Evolutionary conservation across 257 asterid genomes (phyloP), one percentile per base, ranked within the genome.

Genomic region (Coffea canephora): DNA sequence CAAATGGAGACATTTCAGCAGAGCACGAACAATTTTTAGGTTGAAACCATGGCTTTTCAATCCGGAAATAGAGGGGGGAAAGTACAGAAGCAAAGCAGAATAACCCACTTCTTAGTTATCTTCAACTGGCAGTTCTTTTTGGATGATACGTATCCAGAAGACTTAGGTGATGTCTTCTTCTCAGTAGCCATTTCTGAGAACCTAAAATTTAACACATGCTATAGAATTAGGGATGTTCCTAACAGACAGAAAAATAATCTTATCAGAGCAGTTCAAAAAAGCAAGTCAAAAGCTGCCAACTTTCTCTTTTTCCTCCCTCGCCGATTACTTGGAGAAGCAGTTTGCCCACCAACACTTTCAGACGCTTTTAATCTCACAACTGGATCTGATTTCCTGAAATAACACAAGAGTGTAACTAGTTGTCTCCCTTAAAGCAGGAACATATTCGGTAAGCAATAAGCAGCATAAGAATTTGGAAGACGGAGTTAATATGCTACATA

Each of bases 261-360:
- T 74, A 34, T 65, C 45, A 41, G 27, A 50, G 70, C 13, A 72
- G 71, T 52, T 46, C 31, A n/a, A 81, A 46, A 75, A 77, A 70
- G 65, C 46, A 79, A 80, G 34, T 14, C 31, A 62, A 74, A 87
- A 64, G 84, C 82, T 85, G 84, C 97, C 25, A 39, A 96, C 98
- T 90, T 90, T 84, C 90, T 91, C 87, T 94, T 94, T 84, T 89
- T 96, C 88, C 92, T 89, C 71, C 93, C 96, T 62, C 89, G 89
- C 48, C 89, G 85, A 73, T 86, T 89, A 85, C 73, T 83, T 67
- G 69, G 81, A 14, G 86, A 88, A 73, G 88, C 74, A 75, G 80
- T 67, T 66, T 80, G 86, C 66, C 78, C 80, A 78, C 87, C 89
- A 70, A 79, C 87, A 81, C 84, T 87, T 80, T 84, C 90, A 55